A percentile compares a stretch with the other conserved stretches of the same genome.
These are phyloP conservation scores for Xylariaceae sp. DNA, from an alignment of 2,329 filamentous ascomycete genomes.

Conservation along the genomic window DNA sequence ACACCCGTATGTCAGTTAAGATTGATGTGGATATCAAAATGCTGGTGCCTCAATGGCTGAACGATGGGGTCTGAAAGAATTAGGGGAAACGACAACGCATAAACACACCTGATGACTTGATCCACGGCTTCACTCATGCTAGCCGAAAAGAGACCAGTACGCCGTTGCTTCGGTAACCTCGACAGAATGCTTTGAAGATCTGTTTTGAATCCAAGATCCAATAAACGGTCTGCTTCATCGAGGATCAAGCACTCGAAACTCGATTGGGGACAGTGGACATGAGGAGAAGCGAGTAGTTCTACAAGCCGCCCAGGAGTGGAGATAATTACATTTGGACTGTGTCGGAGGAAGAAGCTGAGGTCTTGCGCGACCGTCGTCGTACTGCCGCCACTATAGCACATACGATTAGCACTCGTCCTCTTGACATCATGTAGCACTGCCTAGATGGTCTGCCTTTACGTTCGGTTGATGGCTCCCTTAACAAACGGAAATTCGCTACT, in stretches of 20 bases:
- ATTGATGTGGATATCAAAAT: too few species aligned
- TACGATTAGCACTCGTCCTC: too few species aligned
- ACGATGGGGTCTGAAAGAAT: too few species aligned
- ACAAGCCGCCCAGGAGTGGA: constrained; percentile 87
- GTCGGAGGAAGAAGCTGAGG: constrained; percentile 75
- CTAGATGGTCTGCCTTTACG: too few species aligned
- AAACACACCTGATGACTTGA: constrained; percentile 63
- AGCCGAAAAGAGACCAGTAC: constrained; percentile 91
- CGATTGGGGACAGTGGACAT: constrained; percentile 82
- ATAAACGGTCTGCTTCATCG: constrained; percentile 87
- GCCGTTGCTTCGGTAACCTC: constrained; percentile 82
- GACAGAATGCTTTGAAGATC: constrained; percentile 83
- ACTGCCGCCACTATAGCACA: constrained; percentile 54
- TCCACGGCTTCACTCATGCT: constrained; percentile 94
- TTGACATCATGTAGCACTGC: too few species aligned
- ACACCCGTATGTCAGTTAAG: too few species aligned
- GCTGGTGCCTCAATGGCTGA: too few species aligned
- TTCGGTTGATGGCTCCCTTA: too few species aligned
- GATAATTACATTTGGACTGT: constrained; percentile 83
- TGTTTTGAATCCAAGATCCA: constrained; percentile 92
- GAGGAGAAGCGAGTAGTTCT: constrained; percentile 78
- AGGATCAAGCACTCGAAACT: constrained; percentile 90
- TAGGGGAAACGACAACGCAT: not conserved
- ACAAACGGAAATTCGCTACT: too few species aligned
- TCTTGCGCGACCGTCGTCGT: constrained; percentile 77